phyloP scores from a whole-genome alignment of 2,329 filamentous ascomycete species.

The Trichoderma aggressivum region DNA sequence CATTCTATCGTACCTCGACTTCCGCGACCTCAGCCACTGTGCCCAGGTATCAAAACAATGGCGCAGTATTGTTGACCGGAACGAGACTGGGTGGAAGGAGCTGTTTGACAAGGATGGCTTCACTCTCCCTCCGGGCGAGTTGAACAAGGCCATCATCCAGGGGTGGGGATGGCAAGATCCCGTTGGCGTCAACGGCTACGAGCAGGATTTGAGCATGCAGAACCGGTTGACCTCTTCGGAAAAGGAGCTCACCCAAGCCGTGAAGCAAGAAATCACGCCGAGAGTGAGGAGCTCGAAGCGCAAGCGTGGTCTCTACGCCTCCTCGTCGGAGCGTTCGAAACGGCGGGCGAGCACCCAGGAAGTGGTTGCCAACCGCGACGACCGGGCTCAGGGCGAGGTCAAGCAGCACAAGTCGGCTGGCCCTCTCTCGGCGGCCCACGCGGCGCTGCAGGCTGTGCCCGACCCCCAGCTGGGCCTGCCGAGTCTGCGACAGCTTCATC shows the following conservation, averaged over 20 bases:
- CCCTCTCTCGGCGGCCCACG: conserved; percentile 79
- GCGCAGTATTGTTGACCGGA: conserved; percentile 84
- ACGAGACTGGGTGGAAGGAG: conserved; percentile 95
- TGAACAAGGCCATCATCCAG: conserved; percentile 80
- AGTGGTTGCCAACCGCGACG: conserved; percentile 40
- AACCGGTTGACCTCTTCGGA: conserved; percentile 52
- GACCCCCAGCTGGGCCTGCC: conserved; percentile 77
- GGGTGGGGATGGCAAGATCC: conserved; percentile 99
- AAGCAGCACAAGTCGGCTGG: conserved; percentile 66
- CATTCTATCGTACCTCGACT: conserved; percentile 81
- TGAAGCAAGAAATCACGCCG: conserved; percentile 41
- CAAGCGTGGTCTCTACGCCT: conserved; percentile 49
- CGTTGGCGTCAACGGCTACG: conserved; percentile 67
- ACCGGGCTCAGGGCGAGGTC: conserved; percentile 38
- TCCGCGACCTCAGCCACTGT: conserved; percentile 80
- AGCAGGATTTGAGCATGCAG: conserved; percentile 71
- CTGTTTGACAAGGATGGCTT: conserved; percentile 84
- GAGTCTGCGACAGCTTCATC: conserved; percentile 76
- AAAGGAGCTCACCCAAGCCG: conserved; percentile 44
- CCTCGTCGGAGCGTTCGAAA: conserved; percentile 51
- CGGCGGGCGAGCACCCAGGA: conserved; percentile 51
- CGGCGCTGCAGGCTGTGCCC: conserved; percentile 77
- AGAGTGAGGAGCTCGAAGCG: conserved; percentile 53
- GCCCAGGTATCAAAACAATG: conserved; percentile 93
- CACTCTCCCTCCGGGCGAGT: conserved; percentile 71